Evolutionary conservation across 73 alveolate genomes (phyloP).

Genomic region (Paramecium biaurelia): DNA sequence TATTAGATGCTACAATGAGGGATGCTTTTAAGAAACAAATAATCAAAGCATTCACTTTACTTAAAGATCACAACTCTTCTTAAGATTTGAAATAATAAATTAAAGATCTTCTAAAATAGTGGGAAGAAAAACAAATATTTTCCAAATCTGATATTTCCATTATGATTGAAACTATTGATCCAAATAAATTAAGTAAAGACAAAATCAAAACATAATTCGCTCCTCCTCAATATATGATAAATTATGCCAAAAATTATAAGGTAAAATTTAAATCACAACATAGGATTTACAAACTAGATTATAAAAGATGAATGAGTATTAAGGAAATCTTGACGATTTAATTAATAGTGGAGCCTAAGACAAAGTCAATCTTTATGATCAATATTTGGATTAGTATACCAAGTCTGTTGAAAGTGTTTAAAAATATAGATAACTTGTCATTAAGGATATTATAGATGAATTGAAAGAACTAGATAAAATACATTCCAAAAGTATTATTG

Average conservation of each 20-base stretch:
- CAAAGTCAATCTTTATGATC: background rate
- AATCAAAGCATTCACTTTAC: background rate
- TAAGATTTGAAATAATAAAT: background rate
- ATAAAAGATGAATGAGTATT: background rate
- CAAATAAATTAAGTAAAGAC: background rate
- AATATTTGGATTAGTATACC: background rate
- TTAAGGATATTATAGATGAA: slow-evolving; percentile 24
- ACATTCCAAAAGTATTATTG: slow-evolving; percentile 15
- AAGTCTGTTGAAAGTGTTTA: background rate
- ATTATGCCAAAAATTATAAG: slow-evolving; percentile 32
- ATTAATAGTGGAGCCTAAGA: slow-evolving; percentile 5
- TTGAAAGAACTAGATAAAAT: slow-evolving; percentile 37
- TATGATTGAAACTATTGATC: slow-evolving; percentile 7
- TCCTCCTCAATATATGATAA: slow-evolving; percentile 24
- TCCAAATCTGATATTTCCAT: background rate
- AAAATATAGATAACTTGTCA: slow-evolving; percentile 6
- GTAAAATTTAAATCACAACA: background rate
- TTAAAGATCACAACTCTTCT: background rate
- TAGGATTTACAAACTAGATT: background rate
- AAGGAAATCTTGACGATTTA: background rate
- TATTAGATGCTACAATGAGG: background rate
- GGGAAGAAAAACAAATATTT: slow-evolving; percentile 25
- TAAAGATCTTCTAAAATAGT: background rate
- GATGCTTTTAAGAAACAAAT: slow-evolving; percentile 21
- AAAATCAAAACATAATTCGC: background rate